Percentiles rank a stretch among this genome's conserved stretches.
Conservation (phyloP, 2,329 filamentous ascomycete species). For the Diaporthe longicolla region DNA sequence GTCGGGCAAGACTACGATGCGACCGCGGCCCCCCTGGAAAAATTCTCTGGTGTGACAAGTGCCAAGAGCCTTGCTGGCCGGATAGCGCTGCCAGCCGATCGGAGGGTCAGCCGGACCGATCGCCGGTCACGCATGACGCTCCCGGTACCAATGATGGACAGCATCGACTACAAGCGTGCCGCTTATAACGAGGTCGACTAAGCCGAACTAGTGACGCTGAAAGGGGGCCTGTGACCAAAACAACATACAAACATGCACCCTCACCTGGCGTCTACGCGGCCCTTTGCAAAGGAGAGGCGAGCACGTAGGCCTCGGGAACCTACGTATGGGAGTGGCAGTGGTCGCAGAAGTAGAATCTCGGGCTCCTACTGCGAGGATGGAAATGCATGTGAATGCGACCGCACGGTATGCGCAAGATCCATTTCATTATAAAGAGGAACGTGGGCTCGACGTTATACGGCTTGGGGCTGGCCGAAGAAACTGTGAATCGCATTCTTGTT, state of each 20-base stretch:
- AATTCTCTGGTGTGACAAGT: slow-evolving; percentile 38
- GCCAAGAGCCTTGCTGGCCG: slow-evolving; percentile 41
- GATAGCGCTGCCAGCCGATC: slow-evolving; percentile 27
- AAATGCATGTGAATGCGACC: background rate
- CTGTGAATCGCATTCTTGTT: background rate
- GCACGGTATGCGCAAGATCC: background rate
- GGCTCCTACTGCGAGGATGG: too few relatives aligned
- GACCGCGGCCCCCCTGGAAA: slow-evolving; percentile 37
- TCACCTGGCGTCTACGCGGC: too few relatives aligned
- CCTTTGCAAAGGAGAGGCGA: background rate
- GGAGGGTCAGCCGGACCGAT: background rate
- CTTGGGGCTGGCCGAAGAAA: slow-evolving; percentile 25
- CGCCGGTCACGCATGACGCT: slow-evolving; percentile 16
- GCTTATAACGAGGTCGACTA: slow-evolving; percentile 35
- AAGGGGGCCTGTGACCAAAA: background rate
- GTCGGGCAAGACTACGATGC: slow-evolving; percentile 36
- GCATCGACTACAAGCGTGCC: background rate
- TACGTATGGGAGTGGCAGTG: background rate
- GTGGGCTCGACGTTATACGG: slow-evolving; percentile 23
- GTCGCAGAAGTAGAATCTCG: background rate
- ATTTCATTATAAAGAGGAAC: background rate
- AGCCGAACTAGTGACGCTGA: background rate
- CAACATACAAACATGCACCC: background rate
- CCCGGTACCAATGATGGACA: background rate
- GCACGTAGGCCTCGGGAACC: too few relatives aligned